Evolutionary conservation across 2,329 filamentous ascomycete genomes (phyloP), one percentile per base, ranked within the genome.

Genomic region (Phaeoacremonium minimum): DNA sequence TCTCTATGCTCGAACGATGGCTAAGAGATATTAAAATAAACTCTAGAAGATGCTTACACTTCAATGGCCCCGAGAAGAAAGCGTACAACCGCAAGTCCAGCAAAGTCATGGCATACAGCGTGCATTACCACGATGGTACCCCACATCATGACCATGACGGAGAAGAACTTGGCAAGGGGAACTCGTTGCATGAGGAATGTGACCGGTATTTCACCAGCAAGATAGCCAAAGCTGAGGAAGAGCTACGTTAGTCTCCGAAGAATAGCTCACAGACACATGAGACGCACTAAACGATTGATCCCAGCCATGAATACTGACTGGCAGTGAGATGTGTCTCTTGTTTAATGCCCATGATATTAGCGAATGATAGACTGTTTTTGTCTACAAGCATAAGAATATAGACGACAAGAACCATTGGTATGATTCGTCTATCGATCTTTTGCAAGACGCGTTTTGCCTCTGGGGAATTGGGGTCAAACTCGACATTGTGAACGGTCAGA

Each of bases 401-500:
- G 16, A 37, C 37, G 15, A 34, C 19, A 19, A 41, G 33, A 5
- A 43, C 6, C 22, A 43, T 32, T 14, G 41, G 41, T 33, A 43
- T 36, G 14, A 41, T 37, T 8, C 30, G 18, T 28, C 36, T 22
- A 17, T 43, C 41, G 15, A 43, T 43, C 30, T 43, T 43, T 6
- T 37, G 37, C 5, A 41, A 32, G 15, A 43, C 41, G n/a, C 30
- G 33, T 33, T 37, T 43, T 3, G 37, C 37, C n/a, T 37, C 37
- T 6, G 29, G 18, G 4, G 41, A 41, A 18, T 41, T 28, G 9
- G 37, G 41, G 28, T 43, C 41, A 16, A 43, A 40, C 13, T 17
- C 15, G 7, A 33, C 31, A n/a, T 34, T 13, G n/a, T 34, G 15
- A 11, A 5, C n/a, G 12, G 15, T 15, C 12, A 34, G 18, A 8